Evolutionary conservation across 805 yeast genomes (phyloP).

Genomic region (Teunomyces panamensis): DNA sequence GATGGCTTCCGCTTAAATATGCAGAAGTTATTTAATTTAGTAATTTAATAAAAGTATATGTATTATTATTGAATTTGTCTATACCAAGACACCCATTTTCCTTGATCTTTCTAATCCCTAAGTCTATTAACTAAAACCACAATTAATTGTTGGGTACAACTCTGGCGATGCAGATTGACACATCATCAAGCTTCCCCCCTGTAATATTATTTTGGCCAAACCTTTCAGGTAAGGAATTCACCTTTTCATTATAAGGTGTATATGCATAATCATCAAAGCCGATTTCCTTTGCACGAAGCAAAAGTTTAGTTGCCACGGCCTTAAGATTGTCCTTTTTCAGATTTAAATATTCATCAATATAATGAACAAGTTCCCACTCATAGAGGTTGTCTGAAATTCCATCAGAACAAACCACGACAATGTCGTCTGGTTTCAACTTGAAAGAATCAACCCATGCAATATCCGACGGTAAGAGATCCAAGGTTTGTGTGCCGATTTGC

Average conservation of each 20-base stretch:
- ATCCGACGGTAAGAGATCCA: constrained; percentile 41
- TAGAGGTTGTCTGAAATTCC: constrained; percentile 54
- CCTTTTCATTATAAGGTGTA: constrained; percentile 52
- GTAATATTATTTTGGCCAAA: constrained; percentile 32
- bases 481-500: constrained; percentile 53
- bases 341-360: constrained; percentile 31
- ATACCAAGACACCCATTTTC: not conserved
- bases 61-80: constrained; percentile 1
- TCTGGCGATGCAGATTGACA: constrained; percentile 48
- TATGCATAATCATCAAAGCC: constrained; percentile 53
- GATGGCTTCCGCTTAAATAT: constrained; percentile 15
- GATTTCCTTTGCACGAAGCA: constrained; percentile 44
- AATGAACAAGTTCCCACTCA: constrained; percentile 43
- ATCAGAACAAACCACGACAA: constrained; percentile 49
- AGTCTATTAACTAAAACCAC: constrained; percentile 2
- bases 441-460: constrained; percentile 46
- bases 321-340: constrained; percentile 30
- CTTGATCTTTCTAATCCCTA: not conserved
- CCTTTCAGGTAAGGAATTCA: constrained; percentile 39
- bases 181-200: constrained; percentile 57
- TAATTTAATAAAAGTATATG: not conserved
- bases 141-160: constrained; percentile 23
- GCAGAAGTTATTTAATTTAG: not conserved
- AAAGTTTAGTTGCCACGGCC: constrained; percentile 37
- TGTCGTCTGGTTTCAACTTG: constrained; percentile 38